Evolutionary conservation across 257 asterid genomes (phyloP).

Genomic region (Perilla frutescens): DNA sequence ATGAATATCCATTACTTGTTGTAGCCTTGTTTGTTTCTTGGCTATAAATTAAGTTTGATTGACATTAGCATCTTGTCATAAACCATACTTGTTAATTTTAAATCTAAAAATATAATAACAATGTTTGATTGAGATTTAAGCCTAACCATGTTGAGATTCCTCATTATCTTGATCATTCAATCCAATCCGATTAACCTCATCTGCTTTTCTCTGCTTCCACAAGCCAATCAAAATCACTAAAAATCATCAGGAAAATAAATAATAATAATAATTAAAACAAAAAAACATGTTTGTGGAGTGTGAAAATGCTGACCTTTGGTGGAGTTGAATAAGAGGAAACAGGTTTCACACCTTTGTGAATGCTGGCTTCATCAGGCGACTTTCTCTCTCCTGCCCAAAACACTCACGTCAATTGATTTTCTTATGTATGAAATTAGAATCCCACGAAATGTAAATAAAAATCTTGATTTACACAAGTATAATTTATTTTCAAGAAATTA

Average conservation of each 20-base stretch:
- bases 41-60: conserved; percentile 9
- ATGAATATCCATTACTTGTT: conserved; percentile 12
- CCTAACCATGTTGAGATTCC: conserved; percentile 42
- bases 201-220: conserved; percentile 35
- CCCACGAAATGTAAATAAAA: neutral
- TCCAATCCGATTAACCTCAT: conserved; percentile 23
- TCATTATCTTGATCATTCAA: conserved; percentile 25
- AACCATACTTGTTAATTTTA: neutral
- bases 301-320: conserved; percentile 36
- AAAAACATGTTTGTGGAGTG: neutral
- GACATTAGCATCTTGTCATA: neutral
- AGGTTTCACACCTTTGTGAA: conserved; percentile 17
- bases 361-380: conserved; percentile 12
- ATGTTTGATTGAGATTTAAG: neutral
- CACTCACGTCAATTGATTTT: too few relatives aligned
- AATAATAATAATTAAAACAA: too few relatives aligned
- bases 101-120: neutral
- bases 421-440: neutral
- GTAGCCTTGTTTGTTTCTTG: conserved; percentile 42
- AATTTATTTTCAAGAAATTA: neutral
- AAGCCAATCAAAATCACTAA: conserved; percentile 10
- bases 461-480: neutral
- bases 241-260: neutral
- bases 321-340: conserved; percentile 33
- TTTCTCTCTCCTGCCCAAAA: neutral